phyloP scores from a whole-genome alignment of 768 basidiomycete species.

The Gautieria morchelliformis region DNA sequence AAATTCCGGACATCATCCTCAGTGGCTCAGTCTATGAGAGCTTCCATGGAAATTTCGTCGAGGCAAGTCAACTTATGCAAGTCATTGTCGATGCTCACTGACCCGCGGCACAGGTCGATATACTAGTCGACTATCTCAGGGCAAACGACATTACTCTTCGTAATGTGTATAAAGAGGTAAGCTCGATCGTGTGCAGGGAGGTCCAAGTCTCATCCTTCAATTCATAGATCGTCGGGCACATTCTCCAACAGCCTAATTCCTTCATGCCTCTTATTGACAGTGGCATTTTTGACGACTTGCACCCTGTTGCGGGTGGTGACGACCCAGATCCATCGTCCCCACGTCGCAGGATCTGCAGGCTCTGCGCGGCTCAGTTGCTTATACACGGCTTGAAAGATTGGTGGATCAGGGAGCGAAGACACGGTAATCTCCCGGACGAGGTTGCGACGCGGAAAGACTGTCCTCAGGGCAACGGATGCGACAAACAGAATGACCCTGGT shows the following conservation, averaged over 20 bases:
- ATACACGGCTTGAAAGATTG: conserved; percentile 70
- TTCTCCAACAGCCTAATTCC: conserved; percentile 49
- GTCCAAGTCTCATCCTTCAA: background rate
- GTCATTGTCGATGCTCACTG: background rate
- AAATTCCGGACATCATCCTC: conserved; percentile 67
- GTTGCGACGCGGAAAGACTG: conserved; percentile 62
- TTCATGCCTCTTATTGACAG: conserved; percentile 58
- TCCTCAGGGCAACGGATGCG: conserved; percentile 48
- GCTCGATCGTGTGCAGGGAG: conserved; percentile 10
- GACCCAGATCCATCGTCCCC: conserved; percentile 45
- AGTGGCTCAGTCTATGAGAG: conserved; percentile 70
- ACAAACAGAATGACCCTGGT: conserved; percentile 59
- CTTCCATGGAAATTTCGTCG: conserved; percentile 67
- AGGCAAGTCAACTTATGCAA: conserved; percentile 26
- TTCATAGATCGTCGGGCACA: conserved; percentile 49
- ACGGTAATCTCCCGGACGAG: conserved; percentile 48
- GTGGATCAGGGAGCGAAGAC: conserved; percentile 74
- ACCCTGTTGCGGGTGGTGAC: conserved; percentile 42
- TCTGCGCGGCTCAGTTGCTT: conserved; percentile 67
- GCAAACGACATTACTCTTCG: conserved; percentile 51
- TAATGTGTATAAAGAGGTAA: conserved; percentile 69
- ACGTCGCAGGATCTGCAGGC: conserved; percentile 54
- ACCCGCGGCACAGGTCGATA: conserved; percentile 36
- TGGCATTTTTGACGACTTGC: conserved; percentile 65
- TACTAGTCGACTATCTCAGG: conserved; percentile 73